Evolutionary conservation across 345 rosid genomes (phyloP).

Genomic region (Corchorus olitorius): DNA sequence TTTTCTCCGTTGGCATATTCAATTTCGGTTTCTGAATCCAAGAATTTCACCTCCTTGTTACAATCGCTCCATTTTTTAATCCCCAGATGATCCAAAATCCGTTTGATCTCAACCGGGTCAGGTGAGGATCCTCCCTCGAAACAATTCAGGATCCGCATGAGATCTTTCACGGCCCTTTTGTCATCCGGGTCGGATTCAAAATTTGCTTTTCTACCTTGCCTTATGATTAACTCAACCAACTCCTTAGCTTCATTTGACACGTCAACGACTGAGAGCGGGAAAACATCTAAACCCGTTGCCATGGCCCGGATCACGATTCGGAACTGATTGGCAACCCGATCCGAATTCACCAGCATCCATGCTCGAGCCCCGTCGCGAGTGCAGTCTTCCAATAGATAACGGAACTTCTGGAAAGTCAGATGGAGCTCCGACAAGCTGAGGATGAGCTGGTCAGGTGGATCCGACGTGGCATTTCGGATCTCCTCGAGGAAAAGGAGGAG

Average conservation of each 20-base stretch:
- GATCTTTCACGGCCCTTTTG: slow-evolving; percentile 32
- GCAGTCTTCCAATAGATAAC: slow-evolving; percentile 62
- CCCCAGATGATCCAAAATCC: slow-evolving; percentile 54
- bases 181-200: slow-evolving; percentile 51
- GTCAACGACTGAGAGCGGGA: slow-evolving; percentile 45
- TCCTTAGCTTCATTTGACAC: slow-evolving; percentile 57
- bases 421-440: slow-evolving; percentile 74
- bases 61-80: slow-evolving; percentile 67
- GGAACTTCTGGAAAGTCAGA: slow-evolving; percentile 59
- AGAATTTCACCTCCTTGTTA: slow-evolving; percentile 50
- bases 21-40: slow-evolving; percentile 48
- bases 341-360: slow-evolving; percentile 64
- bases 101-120: slow-evolving; percentile 29
- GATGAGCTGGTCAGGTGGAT: slow-evolving; percentile 34
- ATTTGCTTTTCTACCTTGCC: slow-evolving; percentile 55
- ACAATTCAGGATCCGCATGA: slow-evolving; percentile 42
- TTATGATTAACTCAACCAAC: slow-evolving; percentile 41
- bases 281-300: slow-evolving; percentile 57
- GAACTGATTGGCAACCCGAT: slow-evolving; percentile 52
- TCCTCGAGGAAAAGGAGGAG: slow-evolving; percentile 56
- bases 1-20: slow-evolving; percentile 36
- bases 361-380: slow-evolving; percentile 56
- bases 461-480: slow-evolving; percentile 29
- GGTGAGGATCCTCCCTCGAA: slow-evolving; percentile 56
- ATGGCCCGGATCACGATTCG: slow-evolving; percentile 48